phyloP scores from a whole-genome alignment of 352 stramenopile species.

The Pythium brassicae region DNA sequence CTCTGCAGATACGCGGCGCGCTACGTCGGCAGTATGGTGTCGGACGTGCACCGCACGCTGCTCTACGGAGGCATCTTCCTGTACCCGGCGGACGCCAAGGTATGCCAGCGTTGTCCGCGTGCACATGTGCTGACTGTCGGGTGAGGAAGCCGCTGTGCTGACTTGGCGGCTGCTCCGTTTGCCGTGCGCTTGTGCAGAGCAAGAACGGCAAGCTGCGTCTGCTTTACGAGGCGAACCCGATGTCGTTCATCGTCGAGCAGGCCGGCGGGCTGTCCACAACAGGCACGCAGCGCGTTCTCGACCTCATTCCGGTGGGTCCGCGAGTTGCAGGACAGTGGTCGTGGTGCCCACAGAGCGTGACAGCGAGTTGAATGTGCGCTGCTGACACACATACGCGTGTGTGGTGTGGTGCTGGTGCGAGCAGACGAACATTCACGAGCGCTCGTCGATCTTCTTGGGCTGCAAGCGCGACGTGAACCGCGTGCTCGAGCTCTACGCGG shows the following conservation, averaged over 20 bases:
- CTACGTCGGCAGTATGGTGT: conserved; percentile 99
- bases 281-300: conserved; percentile 90
- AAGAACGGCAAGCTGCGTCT: conserved; percentile 95
- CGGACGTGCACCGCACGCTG: conserved; percentile 98
- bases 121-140: too few species aligned
- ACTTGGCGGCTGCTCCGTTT: neutral
- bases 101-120: conserved; percentile 15
- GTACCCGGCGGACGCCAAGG: conserved; percentile 96
- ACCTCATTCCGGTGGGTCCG: conserved; percentile 84
- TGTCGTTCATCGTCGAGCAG: conserved; percentile 98
- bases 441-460: conserved; percentile 97
- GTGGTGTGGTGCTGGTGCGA: neutral
- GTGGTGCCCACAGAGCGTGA: too few species aligned
- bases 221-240: conserved; percentile 99
- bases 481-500: conserved; percentile 69
- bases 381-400: neutral
- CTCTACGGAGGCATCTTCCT: conserved; percentile 98
- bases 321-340: too few species aligned
- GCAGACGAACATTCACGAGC: conserved; percentile 94
- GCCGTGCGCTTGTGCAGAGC: conserved; percentile 16
- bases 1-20: conserved; percentile 81
- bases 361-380: neutral
- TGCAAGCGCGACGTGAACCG: conserved; percentile 85
- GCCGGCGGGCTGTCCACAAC: conserved; percentile 95
- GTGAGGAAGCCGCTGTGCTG: neutral